phyloP scores from a whole-genome alignment of 768 basidiomycete genomes.

The Mrakia gelida region DNA sequence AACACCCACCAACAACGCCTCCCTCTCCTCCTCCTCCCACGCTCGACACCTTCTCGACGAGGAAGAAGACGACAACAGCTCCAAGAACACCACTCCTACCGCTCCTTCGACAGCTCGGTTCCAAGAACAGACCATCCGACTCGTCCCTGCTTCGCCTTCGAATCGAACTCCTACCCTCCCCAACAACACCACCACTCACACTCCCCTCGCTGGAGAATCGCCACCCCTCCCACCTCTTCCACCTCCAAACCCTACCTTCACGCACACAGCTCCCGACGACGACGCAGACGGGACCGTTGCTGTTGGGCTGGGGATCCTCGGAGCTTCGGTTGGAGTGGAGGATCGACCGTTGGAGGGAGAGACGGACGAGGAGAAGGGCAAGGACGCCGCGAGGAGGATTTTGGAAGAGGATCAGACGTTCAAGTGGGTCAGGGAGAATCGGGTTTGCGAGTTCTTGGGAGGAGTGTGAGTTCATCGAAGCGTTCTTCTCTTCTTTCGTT shows the following conservation, averaged over 20 bases:
- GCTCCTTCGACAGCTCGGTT: background rate
- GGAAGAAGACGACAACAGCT: background rate
- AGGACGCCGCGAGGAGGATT: conserved; percentile 69
- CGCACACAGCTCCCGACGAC: conserved; percentile 3
- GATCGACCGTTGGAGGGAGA: background rate
- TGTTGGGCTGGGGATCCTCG: conserved; percentile 5
- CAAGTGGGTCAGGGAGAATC: conserved; percentile 63
- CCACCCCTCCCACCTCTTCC: conserved; percentile 46
- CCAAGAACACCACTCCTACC: background rate
- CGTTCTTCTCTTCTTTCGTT: too few relatives aligned
- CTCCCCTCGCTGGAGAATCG: conserved; percentile 36
- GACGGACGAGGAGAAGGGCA: conserved; percentile 51
- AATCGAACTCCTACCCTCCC: conserved; percentile 4
- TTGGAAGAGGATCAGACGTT: conserved; percentile 84
- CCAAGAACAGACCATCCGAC: conserved; percentile 27
- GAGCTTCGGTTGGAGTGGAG: background rate
- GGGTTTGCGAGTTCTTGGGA: conserved; percentile 95
- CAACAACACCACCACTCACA: background rate
- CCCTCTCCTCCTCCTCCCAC: background rate
- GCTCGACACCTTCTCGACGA: background rate
- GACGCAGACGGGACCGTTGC: conserved; percentile 4
- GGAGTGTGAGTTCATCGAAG: conserved; percentile 66
- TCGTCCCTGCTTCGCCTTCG: conserved; percentile 31
- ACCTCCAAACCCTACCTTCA: conserved; percentile 44
- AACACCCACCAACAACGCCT: background rate